Evolutionary conservation across 2,329 filamentous ascomycete genomes (phyloP).

Genomic region (Xylariaceae sp.): DNA sequence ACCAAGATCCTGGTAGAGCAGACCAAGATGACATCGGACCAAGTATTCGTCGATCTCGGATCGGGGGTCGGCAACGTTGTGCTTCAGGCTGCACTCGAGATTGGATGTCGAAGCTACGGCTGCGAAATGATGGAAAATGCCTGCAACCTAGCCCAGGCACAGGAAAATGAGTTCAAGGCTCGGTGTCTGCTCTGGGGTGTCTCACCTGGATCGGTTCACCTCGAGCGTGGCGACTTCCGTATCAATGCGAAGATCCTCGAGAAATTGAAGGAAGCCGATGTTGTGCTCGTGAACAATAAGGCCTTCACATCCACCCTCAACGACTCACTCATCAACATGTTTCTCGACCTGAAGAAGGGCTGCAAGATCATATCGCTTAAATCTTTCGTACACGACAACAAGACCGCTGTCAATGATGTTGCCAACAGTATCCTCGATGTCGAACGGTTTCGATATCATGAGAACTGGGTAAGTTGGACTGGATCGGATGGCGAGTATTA

Average conservation of each 20-base stretch:
- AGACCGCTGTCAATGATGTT: slow-evolving; percentile 72
- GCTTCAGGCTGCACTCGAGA: slow-evolving; percentile 85
- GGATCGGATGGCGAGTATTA: slow-evolving; percentile 79
- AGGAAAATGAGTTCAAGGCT: slow-evolving; percentile 77
- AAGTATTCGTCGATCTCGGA: slow-evolving; percentile 89
- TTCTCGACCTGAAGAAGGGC: slow-evolving; percentile 86
- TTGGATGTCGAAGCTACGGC: slow-evolving; percentile 91
- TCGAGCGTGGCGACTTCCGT: slow-evolving; percentile 81
- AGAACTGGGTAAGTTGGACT: slow-evolving; percentile 87
- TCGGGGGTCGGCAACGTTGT: slow-evolving; percentile 96
- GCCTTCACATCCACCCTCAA: slow-evolving; percentile 88
- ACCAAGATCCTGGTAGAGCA: slow-evolving; percentile 72
- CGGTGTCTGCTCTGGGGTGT: slow-evolving; percentile 88
- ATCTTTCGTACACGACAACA: slow-evolving; percentile 77
- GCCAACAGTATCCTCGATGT: slow-evolving; percentile 73
- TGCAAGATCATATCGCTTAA: slow-evolving; percentile 88
- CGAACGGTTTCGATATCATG: slow-evolving; percentile 54
- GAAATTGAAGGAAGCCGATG: slow-evolving; percentile 77
- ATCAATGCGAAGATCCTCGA: slow-evolving; percentile 63
- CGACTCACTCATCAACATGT: slow-evolving; percentile 77
- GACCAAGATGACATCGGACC: slow-evolving; percentile 70
- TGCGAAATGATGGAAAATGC: slow-evolving; percentile 95
- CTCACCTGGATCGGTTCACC: slow-evolving; percentile 67
- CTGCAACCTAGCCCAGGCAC: slow-evolving; percentile 71
- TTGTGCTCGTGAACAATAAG: slow-evolving; percentile 97